Evolutionary conservation across 2,329 filamentous ascomycete species (phyloP), one percentile per base, ranked within the genome.

Genomic region (Eutypella sp.): DNA sequence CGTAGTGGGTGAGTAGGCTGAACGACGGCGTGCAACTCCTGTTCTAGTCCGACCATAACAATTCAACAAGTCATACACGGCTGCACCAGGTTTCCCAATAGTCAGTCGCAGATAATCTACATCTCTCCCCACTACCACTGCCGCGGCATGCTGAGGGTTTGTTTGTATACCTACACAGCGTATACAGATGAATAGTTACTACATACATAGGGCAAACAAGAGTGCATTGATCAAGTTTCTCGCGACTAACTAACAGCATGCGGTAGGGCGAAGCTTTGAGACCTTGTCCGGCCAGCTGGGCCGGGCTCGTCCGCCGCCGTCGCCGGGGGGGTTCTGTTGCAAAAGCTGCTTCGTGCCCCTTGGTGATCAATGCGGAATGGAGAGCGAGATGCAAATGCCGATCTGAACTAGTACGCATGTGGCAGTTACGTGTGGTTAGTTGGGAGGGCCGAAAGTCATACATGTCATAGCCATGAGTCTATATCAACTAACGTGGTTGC

Each of bases 291-390:
- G 44, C 42, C 40, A 44, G 51, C 45, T 47, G 40, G 48, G 48
- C 47, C 46, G 50, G 52, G 53, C 51, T 54, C 52, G 51, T 53
- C 51, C 47, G 49, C 48, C 45, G 50, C 36, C n/a, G n/a, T n/a
- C n/a, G n/a, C n/a, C n/a, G n/a, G n/a, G 7, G 18, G 45, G 49
- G 44, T 54, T 55, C 50, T 57, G 58, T 60, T 55, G 53, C 59
- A 61, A 51, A 41, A 51, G 40, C 40, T 57, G 59, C 58, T 44
- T 59, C 58, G 56, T 57, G 16, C 48, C 50, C 51, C 45, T 54
- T 47, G 40, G 47, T 44, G 49, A 53, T 59, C 46, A 56, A 56
- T 58, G 57, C 57, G 53, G 52, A 48, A 50, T 52, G 50, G 49
- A 44, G 36, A 22, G n/a, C 19, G 16, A 4, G 34, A 11, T 39